phyloP scores from a whole-genome alignment of 345 rosid genomes.

The Brassica nigra region DNA sequence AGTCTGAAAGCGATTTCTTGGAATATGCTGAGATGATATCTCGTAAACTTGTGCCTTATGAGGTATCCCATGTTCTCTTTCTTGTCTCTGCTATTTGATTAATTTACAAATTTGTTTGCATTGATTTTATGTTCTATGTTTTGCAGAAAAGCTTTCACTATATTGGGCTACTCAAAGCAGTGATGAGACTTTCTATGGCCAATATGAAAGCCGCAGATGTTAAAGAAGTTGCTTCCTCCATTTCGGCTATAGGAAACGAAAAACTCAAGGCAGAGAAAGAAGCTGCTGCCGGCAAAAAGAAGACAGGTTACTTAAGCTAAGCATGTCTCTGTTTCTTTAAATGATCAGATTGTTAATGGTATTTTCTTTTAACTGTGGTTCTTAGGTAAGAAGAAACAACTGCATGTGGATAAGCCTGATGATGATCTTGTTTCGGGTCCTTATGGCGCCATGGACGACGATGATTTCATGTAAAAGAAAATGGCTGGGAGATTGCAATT shows the following conservation, averaged over 20 bases:
- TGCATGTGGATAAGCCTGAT: conserved; percentile 13
- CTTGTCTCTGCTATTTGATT: background rate
- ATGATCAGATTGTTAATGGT: background rate
- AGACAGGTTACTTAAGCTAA: conserved; percentile 58
- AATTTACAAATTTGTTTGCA: background rate
- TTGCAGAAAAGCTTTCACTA: conserved; percentile 90
- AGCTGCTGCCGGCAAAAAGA: conserved; percentile 78
- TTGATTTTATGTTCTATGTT: background rate
- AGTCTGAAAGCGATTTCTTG: conserved; percentile 81
- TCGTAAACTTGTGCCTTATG: conserved; percentile 62
- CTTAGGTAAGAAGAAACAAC: conserved; percentile 2
- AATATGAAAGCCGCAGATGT: conserved; percentile 83
- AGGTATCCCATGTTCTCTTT: conserved; percentile 48
- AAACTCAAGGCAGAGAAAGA: conserved; percentile 90
- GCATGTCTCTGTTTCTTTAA: background rate
- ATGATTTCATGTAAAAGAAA: conserved; percentile 14
- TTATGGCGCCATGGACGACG: conserved; percentile 13
- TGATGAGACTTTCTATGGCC: conserved; percentile 78
- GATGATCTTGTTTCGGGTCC: conserved; percentile 15
- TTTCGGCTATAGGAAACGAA: conserved; percentile 88
- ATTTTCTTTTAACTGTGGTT: background rate
- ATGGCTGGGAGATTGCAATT: background rate
- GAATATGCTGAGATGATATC: conserved; percentile 89
- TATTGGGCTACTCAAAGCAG: conserved; percentile 67
- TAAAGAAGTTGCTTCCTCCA: conserved; percentile 80